These are phyloP conservation scores for Yamadazyma sp. DNA, from an alignment of 1,139 yeast genomes.

Conservation along the genomic window DNA sequence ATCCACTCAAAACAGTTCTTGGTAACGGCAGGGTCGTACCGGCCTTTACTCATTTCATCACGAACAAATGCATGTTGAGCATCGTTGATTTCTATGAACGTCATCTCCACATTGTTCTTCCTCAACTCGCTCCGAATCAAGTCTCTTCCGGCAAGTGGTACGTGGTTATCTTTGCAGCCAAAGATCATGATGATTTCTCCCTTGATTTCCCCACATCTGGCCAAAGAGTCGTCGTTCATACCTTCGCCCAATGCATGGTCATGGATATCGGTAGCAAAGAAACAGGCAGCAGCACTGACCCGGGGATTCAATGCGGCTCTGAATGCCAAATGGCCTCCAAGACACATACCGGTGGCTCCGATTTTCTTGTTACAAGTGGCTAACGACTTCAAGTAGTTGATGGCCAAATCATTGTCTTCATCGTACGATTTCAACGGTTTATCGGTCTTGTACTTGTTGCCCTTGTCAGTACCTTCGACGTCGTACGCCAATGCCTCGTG, in stretches of 20 bases:
- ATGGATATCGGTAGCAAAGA: constrained; percentile 83
- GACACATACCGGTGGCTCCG: constrained; percentile 87
- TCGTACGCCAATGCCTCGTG: constrained; percentile 71
- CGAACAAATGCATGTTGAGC: constrained; percentile 82
- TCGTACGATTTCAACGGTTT: constrained; percentile 74
- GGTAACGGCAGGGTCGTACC: constrained; percentile 77
- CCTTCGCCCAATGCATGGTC: constrained; percentile 64
- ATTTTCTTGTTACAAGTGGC: constrained; percentile 70
- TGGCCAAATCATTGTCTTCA: constrained; percentile 65
- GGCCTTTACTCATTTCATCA: constrained; percentile 75
- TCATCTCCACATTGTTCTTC: constrained; percentile 58
- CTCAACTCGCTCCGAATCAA: constrained; percentile 64
- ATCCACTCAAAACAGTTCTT: constrained; percentile 66
- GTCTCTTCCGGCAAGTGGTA: constrained; percentile 76
- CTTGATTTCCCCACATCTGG: constrained; percentile 51
- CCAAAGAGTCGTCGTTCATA: constrained; percentile 61
- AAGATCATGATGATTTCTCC: constrained; percentile 68
- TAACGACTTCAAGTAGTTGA: constrained; percentile 59
- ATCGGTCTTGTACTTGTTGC: constrained; percentile 64
- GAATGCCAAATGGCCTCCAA: constrained; percentile 82
- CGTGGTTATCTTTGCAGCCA: constrained; percentile 80
- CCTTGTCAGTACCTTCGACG: constrained; percentile 71
- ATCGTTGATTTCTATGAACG: constrained; percentile 72
- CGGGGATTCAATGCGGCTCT: constrained; percentile 69
- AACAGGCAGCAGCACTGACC: constrained; percentile 68